These are phyloP conservation scores for Lipomyces spencermartinsiae DNA, from an alignment of 805 yeast genomes.

Conservation along the genomic window DNA sequence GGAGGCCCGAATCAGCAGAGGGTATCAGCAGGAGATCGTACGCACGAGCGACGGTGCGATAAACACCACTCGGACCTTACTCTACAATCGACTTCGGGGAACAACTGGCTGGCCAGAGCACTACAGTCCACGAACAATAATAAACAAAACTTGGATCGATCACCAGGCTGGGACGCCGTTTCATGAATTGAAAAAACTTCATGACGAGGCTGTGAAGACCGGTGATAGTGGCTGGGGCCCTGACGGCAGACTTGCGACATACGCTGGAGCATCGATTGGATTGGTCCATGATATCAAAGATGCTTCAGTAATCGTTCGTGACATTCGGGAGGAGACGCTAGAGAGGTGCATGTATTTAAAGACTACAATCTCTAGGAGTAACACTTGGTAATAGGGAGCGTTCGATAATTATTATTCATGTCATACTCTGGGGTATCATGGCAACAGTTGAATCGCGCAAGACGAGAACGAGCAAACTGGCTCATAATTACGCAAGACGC, in stretches of 20 bases:
- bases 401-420: no score
- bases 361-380: no score
- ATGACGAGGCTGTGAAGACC: not conserved
- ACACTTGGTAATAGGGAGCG: no score
- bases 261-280: not conserved
- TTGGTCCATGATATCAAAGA: slow-evolving; percentile 1
- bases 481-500: no score
- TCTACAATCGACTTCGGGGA: slow-evolving; percentile 5
- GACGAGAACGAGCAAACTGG: no score
- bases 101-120: not conserved
- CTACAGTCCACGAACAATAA: slow-evolving; percentile 3
- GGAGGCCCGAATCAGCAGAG: not conserved
- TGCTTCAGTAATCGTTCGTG: not conserved
- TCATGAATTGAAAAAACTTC: not conserved
- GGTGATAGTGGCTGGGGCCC: slow-evolving; percentile 5
- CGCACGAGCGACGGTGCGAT: not conserved
- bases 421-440: no score
- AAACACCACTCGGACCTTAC: not conserved
- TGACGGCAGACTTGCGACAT: not conserved
- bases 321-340: not conserved
- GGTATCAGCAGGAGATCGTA: slow-evolving; percentile 1
- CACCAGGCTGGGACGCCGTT: not conserved
- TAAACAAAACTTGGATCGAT: not conserved
- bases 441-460: no score
- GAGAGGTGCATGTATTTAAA: not conserved